Evolutionary conservation across 2,329 filamentous ascomycete genomes (phyloP).

Genomic region (Waltergamsia citrina): DNA sequence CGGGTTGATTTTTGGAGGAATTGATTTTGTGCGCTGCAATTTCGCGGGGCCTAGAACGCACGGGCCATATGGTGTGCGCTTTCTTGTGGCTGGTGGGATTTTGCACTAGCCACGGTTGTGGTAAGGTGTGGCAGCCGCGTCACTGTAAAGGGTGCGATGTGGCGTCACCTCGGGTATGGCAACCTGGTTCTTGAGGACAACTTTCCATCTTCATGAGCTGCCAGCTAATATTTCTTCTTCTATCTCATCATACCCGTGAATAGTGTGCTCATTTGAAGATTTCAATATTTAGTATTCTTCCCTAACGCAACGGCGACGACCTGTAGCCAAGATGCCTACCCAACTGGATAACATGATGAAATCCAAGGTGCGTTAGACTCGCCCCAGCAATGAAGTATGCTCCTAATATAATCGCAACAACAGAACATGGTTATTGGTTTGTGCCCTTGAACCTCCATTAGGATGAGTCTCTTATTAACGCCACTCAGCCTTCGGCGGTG

Average conservation of each 20-base stretch:
- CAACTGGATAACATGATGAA: slow-evolving; percentile 58
- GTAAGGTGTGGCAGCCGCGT: neutral
- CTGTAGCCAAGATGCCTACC: slow-evolving; percentile 49
- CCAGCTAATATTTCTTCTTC: neutral
- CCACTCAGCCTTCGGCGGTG: slow-evolving; percentile 55
- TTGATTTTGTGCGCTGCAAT: slow-evolving; percentile 16
- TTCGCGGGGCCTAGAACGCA: slow-evolving; percentile 13
- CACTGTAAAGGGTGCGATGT: neutral
- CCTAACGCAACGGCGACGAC: too few species aligned
- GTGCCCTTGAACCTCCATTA: neutral
- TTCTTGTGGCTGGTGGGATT: neutral
- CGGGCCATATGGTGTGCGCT: slow-evolving; percentile 7
- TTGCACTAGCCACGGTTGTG: neutral
- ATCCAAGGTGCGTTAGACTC: slow-evolving; percentile 48
- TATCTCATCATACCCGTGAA: neutral
- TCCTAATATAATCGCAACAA: neutral
- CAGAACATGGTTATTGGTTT: slow-evolving; percentile 63
- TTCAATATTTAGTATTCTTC: too few species aligned
- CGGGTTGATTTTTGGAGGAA: slow-evolving; percentile 11
- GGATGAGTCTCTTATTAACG: neutral
- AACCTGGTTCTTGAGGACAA: neutral
- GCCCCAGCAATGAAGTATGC: neutral
- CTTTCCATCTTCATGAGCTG: neutral
- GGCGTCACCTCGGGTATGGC: slow-evolving; percentile 3
- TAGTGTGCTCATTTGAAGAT: too few species aligned